These are phyloP conservation scores for Hyphopichia pseudoburtonii DNA, from an alignment of 1,139 yeast genomes.

Conservation along the genomic window DNA sequence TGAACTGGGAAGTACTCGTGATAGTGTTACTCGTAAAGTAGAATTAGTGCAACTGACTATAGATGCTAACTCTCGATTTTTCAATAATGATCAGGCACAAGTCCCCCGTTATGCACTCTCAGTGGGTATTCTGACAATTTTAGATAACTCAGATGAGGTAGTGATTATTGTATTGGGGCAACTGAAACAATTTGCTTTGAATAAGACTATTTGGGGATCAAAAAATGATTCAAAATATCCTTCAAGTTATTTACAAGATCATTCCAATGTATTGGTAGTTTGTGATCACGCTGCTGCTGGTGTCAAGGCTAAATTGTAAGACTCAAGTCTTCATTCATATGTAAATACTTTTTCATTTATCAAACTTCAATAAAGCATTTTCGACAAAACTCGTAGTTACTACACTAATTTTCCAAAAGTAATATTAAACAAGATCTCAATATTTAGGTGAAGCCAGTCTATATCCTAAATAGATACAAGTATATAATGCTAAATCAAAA, in stretches of 20 bases:
- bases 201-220: conserved; percentile 40
- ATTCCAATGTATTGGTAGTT: conserved; percentile 43
- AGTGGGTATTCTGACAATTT: conserved; percentile 63
- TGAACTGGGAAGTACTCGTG: conserved; percentile 55
- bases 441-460: no score
- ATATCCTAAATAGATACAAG: no score
- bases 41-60: conserved; percentile 53
- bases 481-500: no score
- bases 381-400: no score
- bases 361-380: no score
- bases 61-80: conserved; percentile 58
- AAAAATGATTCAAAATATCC: conserved; percentile 41
- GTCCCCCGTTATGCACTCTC: conserved; percentile 58
- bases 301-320: conserved; percentile 29
- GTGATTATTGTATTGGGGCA: conserved; percentile 51
- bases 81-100: conserved; percentile 43
- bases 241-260: conserved; percentile 48
- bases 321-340: neutral
- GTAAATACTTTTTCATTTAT: neutral
- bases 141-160: conserved; percentile 57
- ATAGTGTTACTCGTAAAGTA: conserved; percentile 50
- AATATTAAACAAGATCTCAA: no score
- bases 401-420: no score
- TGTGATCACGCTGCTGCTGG: conserved; percentile 50
- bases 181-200: conserved; percentile 42